Evolutionary conservation across 352 stramenopile species (phyloP), one percentile per base, ranked within the genome.

Genomic region (Phytophthora colocasiae): DNA sequence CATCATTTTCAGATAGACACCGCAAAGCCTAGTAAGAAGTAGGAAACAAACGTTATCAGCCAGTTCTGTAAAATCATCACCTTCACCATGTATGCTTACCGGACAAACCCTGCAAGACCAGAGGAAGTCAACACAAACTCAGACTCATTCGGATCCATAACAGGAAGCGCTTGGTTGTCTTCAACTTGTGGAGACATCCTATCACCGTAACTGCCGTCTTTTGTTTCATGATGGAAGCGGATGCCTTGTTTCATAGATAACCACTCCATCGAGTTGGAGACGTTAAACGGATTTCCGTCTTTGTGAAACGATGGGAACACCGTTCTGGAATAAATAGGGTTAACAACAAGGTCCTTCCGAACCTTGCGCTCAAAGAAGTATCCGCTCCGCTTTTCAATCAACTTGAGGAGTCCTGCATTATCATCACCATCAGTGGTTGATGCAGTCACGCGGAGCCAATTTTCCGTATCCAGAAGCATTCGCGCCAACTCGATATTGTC

Each of bases 1-100:
- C 86, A 96, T 95, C 76, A 95, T 92, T 73, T 96, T 96, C 44
- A 96, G 52, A 48, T 96, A 94, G 9, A 93, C 75, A 34, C 88
- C 88, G 29, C 83, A 93, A 29, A 96, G 77, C 0, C 87, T 94
- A 60, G 51, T 22, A 51, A 22, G 22, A 22, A 22, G 22, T 22
- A 22, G 22, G 26, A 17, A 49, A 58, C 7, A 59, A 43, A 41
- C 24, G 8, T 39, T 0, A 55, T 64, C 29, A 68, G 55, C 40
- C 19, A 36, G 11, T n/a, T 36, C 8, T 5, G n/a, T 15, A 22
- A 6, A 10, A 46, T 41, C 41, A 32, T 41, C 24, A 19, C 6
- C 6, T 32, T 27, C 9, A 34, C 19, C 19, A 46, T 14, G 34
- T 49, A 39, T 56, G 50, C 61, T 55, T 75, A 93, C 83, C 85